Base-by-base conservation (phyloP, 1,284 basidiomycete genomes). In the Cryptococcus sp. region DNA sequence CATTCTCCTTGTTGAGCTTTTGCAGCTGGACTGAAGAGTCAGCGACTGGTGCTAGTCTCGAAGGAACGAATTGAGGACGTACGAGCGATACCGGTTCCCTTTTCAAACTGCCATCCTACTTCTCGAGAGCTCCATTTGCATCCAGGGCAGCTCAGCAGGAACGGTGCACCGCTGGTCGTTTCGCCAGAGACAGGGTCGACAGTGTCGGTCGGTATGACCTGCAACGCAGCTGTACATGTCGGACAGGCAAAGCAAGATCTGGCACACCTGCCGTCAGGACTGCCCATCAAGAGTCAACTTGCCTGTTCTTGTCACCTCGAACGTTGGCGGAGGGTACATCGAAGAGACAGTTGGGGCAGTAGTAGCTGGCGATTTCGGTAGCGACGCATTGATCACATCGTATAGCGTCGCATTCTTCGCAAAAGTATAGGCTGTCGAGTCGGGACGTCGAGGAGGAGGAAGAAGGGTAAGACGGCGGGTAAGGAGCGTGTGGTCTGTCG, bases 301-400 rank as follows among this genome's bases (percentile, higher is more conserved):
- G 87, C 86, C 91, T 80, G 64, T 95, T 97, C 79, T 92, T 93
- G 73, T 98, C 93, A 6, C 85, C 89, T 53, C 93, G 80, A 7
- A 98, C 92, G 63, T 89, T 94, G 2, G 95, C 92, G 62, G 86
- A 88, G 0, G 94, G 95, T 4, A 98, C 94, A 64, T 98, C 95
- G 70, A 98, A 98, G n/a, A 97, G 78, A 69, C 95, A 99, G 70
- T 94, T 93, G 21, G 95, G 95, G 66, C 95, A 99, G 69, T 89
- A 97, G 73, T 97, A 97, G 46, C 87, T 88, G 65, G 89, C 88
- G 66, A 97, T 85, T 79, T 99, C 95, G 45, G 89, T 76, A 4
- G 84, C 81, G 7, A 95, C 87, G 63, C 95, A 98, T 57, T 84
- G 81, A 65, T 93, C 86, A 68, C 95, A 99, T 47, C 92, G 78